Evolutionary conservation across 2,329 filamentous ascomycete species (phyloP), one percentile per base, ranked within the genome.

Genomic region (Botrytis paeoniae): DNA sequence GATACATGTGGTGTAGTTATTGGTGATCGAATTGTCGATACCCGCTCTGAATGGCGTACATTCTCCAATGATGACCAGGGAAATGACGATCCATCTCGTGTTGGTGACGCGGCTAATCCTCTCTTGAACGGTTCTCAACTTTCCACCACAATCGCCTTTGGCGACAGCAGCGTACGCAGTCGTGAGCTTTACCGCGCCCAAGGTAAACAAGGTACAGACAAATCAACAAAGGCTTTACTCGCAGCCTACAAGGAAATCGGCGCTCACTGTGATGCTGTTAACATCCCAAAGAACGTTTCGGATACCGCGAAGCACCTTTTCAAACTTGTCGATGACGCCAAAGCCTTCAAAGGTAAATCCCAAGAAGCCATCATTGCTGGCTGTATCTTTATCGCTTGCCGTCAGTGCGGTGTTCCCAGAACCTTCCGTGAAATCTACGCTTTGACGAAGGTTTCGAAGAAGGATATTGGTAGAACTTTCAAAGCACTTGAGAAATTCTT

Each of bases 31-130:
- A 94, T 96, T 81, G 95, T 99, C 80, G 97, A 99, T 81, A 97
- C 93, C 75, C 92, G 97, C 75, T 97, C 94, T 65, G 96, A 99
- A 85, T 99, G 96, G 96, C 93, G 96, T 81, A 99, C 96, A 0
- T 99, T 99, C 84, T 94, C 95, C 81, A 98, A 98, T 81, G 96
- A 99, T 80, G 97, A 99, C 81, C 94, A 97, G 82, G 94, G 93
- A 80, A 95, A 93, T 80, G 97, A 98, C 79, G 96, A 99, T 78
- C 96, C 97, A 7, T 98, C 94, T 74, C 96, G 96, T 94, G 95
- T 99, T 77, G 96, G 96, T 85, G 96, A 98, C 78, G 93, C 92
- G 9, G 91, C 92, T 74, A 98, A 98, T 80, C 92, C 93, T 71
- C 90, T 99, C 61, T 88, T 97, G 73, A 94, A 97, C 80, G 95